Evolutionary conservation across 148 eudicot species (phyloP).

Genomic region (Amaranthus palmeri): DNA sequence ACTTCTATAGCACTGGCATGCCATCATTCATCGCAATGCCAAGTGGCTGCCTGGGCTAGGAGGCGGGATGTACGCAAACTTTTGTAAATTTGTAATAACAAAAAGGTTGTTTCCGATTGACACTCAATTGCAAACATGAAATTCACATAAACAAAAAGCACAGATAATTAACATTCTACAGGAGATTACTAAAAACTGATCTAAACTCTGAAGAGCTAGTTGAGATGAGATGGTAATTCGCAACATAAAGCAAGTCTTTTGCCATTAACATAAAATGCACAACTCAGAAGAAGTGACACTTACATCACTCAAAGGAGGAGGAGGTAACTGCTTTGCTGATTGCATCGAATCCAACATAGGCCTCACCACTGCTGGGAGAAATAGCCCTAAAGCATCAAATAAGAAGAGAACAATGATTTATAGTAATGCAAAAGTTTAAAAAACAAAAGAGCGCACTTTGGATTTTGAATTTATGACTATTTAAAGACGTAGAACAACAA

Average conservation of each 20-base stretch:
- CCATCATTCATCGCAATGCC: too few relatives aligned
- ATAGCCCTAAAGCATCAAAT: slow-evolving; percentile 59
- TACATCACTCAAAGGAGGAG: slow-evolving; percentile 73
- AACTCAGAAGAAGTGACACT: slow-evolving; percentile 28
- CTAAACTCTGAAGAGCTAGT: not conserved
- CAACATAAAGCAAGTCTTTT: not conserved
- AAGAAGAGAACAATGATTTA: slow-evolving; percentile 6
- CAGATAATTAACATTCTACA: not conserved
- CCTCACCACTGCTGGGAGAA: slow-evolving; percentile 98
- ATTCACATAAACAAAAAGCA: too few relatives aligned
- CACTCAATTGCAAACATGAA: too few relatives aligned
- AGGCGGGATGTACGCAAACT: too few relatives aligned
- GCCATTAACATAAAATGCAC: not conserved
- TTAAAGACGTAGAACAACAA: not conserved
- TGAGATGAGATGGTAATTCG: too few relatives aligned
- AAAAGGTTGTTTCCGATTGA: too few relatives aligned
- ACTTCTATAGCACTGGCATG: not conserved
- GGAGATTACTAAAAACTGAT: not conserved
- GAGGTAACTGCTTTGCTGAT: slow-evolving; percentile 68
- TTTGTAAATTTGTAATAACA: too few relatives aligned
- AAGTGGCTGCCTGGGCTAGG: too few relatives aligned
- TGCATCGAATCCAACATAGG: slow-evolving; percentile 83
- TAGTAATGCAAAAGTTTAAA: not conserved
- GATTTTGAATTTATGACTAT: not conserved
- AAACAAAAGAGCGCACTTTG: not conserved